These are phyloP conservation scores for Cutaneotrichosporon sp. DNA, from an alignment of 1,284 basidiomycete genomes.

Conservation along the genomic window DNA sequence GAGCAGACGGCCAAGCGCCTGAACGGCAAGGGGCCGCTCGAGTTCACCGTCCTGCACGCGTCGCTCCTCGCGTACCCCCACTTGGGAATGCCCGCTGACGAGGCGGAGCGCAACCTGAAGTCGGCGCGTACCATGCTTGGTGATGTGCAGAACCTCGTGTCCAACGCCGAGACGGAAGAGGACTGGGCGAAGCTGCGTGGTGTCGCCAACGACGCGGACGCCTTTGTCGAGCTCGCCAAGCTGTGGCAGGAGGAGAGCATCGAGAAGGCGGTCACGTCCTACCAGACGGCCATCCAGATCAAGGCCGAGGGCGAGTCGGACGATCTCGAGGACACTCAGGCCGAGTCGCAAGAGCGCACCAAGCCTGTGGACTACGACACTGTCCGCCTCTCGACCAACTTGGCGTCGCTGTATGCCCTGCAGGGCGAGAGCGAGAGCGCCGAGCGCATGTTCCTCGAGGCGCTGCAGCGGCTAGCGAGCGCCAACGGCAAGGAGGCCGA, in stretches of 20 bases:
- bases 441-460: conserved; percentile 58
- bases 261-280: conserved; percentile 69
- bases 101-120: conserved; percentile 68
- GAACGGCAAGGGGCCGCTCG: conserved; percentile 57
- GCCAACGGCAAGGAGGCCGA: conserved; percentile 59
- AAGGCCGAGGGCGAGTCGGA: conserved; percentile 50
- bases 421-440: conserved; percentile 60
- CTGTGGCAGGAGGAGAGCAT: conserved; percentile 80
- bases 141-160: conserved; percentile 67
- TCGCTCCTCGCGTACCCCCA: conserved; percentile 77
- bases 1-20: conserved; percentile 64
- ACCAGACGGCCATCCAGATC: conserved; percentile 65
- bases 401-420: conserved; percentile 74
- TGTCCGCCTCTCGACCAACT: conserved; percentile 71
- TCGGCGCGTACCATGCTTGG: conserved; percentile 81
- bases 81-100: conserved; percentile 71
- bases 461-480: conserved; percentile 51
- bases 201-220: conserved; percentile 73
- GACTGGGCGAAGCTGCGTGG: conserved; percentile 58
- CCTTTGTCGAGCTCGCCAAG: conserved; percentile 81
- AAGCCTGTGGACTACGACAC: conserved; percentile 34
- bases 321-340: conserved; percentile 8
- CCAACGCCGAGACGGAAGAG: conserved; percentile 50
- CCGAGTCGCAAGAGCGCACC: conserved; percentile 11
- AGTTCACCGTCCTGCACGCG: conserved; percentile 85